Conservation (phyloP, 2,329 filamentous ascomycete species). For the Endoconidiophora polonica region DNA sequence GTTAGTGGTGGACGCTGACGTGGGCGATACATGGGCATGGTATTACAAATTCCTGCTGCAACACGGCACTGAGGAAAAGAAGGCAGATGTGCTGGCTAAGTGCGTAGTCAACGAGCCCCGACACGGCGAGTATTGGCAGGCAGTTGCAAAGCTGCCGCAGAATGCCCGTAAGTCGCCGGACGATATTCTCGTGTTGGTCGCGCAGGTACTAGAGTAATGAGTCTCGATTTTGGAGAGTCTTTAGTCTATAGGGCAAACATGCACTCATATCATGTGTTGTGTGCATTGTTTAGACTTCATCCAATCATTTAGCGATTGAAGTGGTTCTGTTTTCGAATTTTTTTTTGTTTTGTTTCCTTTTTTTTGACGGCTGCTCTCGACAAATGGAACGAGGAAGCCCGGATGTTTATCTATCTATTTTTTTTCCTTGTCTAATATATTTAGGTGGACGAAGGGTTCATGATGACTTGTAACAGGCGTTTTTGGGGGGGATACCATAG, state of each 20-base stretch:
- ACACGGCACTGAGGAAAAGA: constrained; percentile 90
- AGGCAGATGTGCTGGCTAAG: constrained; percentile 65
- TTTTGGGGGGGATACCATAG: no score
- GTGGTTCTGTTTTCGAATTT: no score
- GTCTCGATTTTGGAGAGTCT: background rate
- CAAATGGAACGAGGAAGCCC: no score
- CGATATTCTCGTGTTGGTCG: constrained; percentile 69
- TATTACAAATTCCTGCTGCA: constrained; percentile 87
- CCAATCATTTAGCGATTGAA: no score
- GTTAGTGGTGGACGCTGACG: constrained; percentile 68
- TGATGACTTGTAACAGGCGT: no score
- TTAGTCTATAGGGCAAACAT: background rate
- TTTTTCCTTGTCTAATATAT: no score
- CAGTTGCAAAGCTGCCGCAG: constrained; percentile 66
- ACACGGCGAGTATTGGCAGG: constrained; percentile 87
- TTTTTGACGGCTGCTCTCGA: no score
- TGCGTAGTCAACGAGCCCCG: constrained; percentile 70
- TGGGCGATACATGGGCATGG: constrained; percentile 94
- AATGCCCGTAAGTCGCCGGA: constrained; percentile 62
- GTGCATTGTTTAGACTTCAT: background rate
- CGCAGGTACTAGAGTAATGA: constrained; percentile 26
- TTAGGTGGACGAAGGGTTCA: no score
- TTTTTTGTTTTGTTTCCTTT: no score
- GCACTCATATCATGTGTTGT: background rate
- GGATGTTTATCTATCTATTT: no score